phyloP scores from a whole-genome alignment of 2,329 filamentous ascomycete genomes.

The Cytospora mali region DNA sequence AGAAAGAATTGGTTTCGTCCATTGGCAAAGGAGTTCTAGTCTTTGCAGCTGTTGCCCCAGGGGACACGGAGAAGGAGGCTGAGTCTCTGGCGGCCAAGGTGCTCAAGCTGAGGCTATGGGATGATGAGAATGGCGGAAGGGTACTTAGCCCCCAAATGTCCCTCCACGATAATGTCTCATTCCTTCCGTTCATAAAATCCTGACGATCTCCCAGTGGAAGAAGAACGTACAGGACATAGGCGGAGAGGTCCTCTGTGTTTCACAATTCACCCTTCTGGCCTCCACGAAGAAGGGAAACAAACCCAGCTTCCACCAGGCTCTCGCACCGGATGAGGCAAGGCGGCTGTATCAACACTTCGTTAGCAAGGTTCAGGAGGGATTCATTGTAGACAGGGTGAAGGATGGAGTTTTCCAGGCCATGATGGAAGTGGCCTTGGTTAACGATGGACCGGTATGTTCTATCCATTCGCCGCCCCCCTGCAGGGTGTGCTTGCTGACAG shows the following conservation, averaged over 20 bases:
- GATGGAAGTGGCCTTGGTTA: slow-evolving; percentile 96
- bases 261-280: slow-evolving; percentile 92
- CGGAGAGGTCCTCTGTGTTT: slow-evolving; percentile 95
- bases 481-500: slow-evolving; percentile 17
- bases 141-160: slow-evolving; percentile 46
- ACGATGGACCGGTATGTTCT: slow-evolving; percentile 69
- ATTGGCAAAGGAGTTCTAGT: slow-evolving; percentile 91
- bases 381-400: slow-evolving; percentile 76
- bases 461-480: not conserved
- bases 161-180: not conserved
- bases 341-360: slow-evolving; percentile 85
- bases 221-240: slow-evolving; percentile 82
- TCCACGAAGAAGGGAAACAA: slow-evolving; percentile 95
- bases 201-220: slow-evolving; percentile 70
- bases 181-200: slow-evolving; percentile 1
- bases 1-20: slow-evolving; percentile 84
- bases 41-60: slow-evolving; percentile 86
- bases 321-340: slow-evolving; percentile 76
- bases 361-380: slow-evolving; percentile 71
- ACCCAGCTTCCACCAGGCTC: slow-evolving; percentile 90
- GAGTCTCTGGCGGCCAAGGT: slow-evolving; percentile 84
- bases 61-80: slow-evolving; percentile 87
- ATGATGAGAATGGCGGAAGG: slow-evolving; percentile 71
- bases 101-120: slow-evolving; percentile 89
- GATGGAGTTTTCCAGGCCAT: slow-evolving; percentile 98